Base-by-base conservation (phyloP, 2,329 filamentous ascomycete species). In the Colletotrichum neosansevieriae region DNA sequence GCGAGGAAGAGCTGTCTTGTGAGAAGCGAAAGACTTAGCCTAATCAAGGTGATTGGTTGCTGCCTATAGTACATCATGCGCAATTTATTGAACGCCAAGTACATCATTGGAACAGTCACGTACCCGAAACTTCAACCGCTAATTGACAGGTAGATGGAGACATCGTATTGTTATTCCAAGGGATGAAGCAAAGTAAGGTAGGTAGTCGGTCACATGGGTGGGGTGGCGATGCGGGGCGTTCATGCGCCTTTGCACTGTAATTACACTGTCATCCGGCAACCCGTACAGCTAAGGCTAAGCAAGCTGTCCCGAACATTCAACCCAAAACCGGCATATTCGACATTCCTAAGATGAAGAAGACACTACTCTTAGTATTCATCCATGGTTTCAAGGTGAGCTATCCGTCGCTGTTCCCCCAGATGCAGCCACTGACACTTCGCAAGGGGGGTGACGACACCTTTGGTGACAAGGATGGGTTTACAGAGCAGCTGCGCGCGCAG, bases 381-480 rank as follows among this genome's bases (percentile, higher is more conserved):
- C 93, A 97, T 79, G 93, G 93, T 77, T 97, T 97, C 87, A 94
- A 96, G 86, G 88, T 89, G 75, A 47, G 74, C 70, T 21, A 12
- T 64, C 5, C 15, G 9, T 17, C 6, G 61, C 4, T 4, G 10
- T 2, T 10, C 11, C 24, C 1, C 12, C 2, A 21, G 32, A 12
- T 53, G 2, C 24, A n/a, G 32, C 24, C 5, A 17, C 63, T 70
- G 45, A 70, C 68, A 11, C 42, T 57, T 42, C 34, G 49, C 72
- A 92, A 24, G 90, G 93, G 93, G 74, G 90, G 87, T 78, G 92
- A 94, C 73, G 84, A 91, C 76, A 96, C 93, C 64, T 96, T 96
- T 79, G 89, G 89, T 58, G 82, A 85, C 59, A 80, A 83, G 67
- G 86, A 86, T 71, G 81, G 83, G 74, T 95, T 95, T 77, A 91